Conservation (phyloP, 345 rosid species). For the Salix brachista region DNA sequence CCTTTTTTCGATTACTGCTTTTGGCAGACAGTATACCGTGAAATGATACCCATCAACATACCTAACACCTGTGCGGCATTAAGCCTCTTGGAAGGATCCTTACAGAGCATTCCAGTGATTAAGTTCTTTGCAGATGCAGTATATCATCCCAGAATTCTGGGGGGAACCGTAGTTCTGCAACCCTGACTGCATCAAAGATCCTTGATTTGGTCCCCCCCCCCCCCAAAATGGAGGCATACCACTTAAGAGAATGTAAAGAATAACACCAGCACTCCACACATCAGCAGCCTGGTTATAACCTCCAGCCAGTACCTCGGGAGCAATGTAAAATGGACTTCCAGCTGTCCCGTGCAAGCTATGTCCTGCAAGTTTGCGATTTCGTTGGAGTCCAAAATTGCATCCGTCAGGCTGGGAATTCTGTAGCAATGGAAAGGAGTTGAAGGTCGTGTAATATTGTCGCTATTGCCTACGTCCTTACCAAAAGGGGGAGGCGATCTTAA, state of each 20-base stretch:
- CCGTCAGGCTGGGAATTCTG: constrained; percentile 39
- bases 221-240: constrained; percentile 81
- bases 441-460: constrained; percentile 25
- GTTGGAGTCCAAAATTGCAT: constrained; percentile 50
- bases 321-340: constrained; percentile 75
- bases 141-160: constrained; percentile 61
- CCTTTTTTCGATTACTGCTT: not conserved
- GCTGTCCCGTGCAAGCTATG: constrained; percentile 55
- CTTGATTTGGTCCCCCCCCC: constrained; percentile 70
- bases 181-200: constrained; percentile 82
- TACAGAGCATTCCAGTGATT: constrained; percentile 65
- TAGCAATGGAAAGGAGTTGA: constrained; percentile 40
- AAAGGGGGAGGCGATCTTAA: constrained; percentile 8
- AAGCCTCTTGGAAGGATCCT: constrained; percentile 69
- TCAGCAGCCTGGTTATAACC: constrained; percentile 73
- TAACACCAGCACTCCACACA: constrained; percentile 81
- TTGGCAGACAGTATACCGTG: no score
- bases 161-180: constrained; percentile 66
- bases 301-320: constrained; percentile 67
- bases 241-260: constrained; percentile 60
- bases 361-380: constrained; percentile 63
- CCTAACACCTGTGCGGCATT: constrained; percentile 62
- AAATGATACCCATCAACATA: constrained; percentile 24
- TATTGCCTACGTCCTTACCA: constrained; percentile 49
- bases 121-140: constrained; percentile 57